phyloP scores from a whole-genome alignment of 2,329 filamentous ascomycete species.

The Fusarium mundagurra region DNA sequence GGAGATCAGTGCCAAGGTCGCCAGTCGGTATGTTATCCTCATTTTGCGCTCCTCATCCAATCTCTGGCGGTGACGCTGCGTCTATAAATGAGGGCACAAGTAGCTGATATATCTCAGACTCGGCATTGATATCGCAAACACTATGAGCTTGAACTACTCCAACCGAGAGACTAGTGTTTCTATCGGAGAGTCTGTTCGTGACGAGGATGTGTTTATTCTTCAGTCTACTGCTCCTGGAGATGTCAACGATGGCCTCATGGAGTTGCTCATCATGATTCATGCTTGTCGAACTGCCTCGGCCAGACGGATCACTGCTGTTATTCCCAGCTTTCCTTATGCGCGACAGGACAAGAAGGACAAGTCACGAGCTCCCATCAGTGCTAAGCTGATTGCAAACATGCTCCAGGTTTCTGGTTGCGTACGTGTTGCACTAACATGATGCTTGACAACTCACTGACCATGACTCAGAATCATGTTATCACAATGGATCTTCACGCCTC shows the following conservation, averaged over 20 bases:
- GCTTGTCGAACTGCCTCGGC: slow-evolving; percentile 78
- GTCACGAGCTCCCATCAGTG: slow-evolving; percentile 94
- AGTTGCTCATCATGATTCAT: slow-evolving; percentile 97
- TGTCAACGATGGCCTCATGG: slow-evolving; percentile 98
- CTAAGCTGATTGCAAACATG: slow-evolving; percentile 97
- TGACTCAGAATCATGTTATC: slow-evolving; percentile 67
- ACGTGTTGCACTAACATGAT: slow-evolving; percentile 31
- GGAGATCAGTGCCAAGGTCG: slow-evolving; percentile 58
- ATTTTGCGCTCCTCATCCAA: neutral
- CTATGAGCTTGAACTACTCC: slow-evolving; percentile 84
- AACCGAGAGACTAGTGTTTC: slow-evolving; percentile 91
- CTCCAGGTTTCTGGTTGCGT: slow-evolving; percentile 88
- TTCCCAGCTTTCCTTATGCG: slow-evolving; percentile 96
- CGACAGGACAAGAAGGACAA: slow-evolving; percentile 97
- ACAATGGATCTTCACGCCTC: slow-evolving; percentile 96
- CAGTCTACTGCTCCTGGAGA: slow-evolving; percentile 95
- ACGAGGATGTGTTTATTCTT: slow-evolving; percentile 98
- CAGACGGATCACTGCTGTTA: slow-evolving; percentile 91
- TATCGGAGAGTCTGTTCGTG: slow-evolving; percentile 93
- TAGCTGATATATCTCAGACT: slow-evolving; percentile 61
- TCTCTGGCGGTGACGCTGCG: neutral
- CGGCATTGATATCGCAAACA: slow-evolving; percentile 81
- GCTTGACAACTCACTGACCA: slow-evolving; percentile 6
- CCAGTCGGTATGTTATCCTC: slow-evolving; percentile 52
- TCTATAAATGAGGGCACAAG: slow-evolving; percentile 2